Base-by-base conservation (phyloP, 192 early-diverging fungal species). In the Mortierella antarctica region DNA sequence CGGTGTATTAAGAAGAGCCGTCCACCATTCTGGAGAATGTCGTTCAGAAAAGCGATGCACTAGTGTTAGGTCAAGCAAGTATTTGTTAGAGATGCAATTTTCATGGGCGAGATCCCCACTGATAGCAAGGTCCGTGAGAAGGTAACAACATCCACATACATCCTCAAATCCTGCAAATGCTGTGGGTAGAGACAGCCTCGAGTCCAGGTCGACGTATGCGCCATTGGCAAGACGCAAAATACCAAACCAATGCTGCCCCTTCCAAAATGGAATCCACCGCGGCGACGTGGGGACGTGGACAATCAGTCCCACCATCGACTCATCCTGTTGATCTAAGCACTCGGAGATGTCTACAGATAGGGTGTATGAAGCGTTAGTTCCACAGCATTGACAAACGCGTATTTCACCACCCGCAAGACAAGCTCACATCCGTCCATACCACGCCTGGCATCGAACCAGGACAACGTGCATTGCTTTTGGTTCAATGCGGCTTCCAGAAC, bases 201-300 rank as follows among this genome's bases (percentile, higher is more conserved):
- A 80, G 47, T 80, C 77, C 39, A 80, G 14, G 42, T 80, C 70
- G 17, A 80, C 54, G 62, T 57, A 80, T 2, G 70, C 70, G 11
- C 77, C 77, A 50, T 80, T 71, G 6, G 77, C 40, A 20, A 80
- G 65, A 7, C 77, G 77, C 2, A 80, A 61, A 8, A 80, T 57
- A 14, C 77, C 77, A 52, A 80, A 80, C 77, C 77, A 80, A 48
- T 80, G 77, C 31, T 80, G 70, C 0, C 77, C 77, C 6, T 68
- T 80, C 77, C 77, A 80, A 48, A 80, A 80, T 0, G 77, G 77
- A 9, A 80, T 50, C 77, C 77, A 80, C 13, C 70, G 69, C 5
- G 70, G 46, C 2, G 47, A 55, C 18, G 77, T 80, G 15, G 77
- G 77, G 1, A 80, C 69, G 55, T 80, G 77, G n/a, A 64, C 57